Evolutionary conservation across 768 basidiomycete species (phyloP).

Genomic region (Termitomyces titanicus): DNA sequence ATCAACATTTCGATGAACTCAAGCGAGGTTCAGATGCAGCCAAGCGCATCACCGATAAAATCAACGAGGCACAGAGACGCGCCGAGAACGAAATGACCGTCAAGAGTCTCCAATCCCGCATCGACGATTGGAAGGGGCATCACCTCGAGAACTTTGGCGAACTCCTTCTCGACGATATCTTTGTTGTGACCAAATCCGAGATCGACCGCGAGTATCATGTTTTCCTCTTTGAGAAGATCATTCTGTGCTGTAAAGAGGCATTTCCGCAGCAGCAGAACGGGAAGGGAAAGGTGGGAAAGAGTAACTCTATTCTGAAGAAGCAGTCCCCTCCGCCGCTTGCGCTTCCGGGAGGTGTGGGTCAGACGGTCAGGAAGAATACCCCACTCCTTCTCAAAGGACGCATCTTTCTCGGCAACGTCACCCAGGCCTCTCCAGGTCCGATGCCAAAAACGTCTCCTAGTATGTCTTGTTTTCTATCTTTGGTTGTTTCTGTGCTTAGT

Average conservation of each 20-base stretch:
- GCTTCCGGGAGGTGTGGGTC: conserved; percentile 47
- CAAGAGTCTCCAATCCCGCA: conserved; percentile 76
- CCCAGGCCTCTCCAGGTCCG: conserved; percentile 64
- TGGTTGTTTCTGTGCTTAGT: not conserved
- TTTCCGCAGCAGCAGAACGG: conserved; percentile 50
- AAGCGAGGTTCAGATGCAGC: conserved; percentile 81
- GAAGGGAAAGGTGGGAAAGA: conserved; percentile 75
- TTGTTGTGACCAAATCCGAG: conserved; percentile 93
- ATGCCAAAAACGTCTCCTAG: conserved; percentile 49
- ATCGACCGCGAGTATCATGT: conserved; percentile 98
- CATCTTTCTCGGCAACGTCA: conserved; percentile 96
- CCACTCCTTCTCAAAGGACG: conserved; percentile 90
- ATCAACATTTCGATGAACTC: conserved; percentile 76
- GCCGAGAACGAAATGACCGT: conserved; percentile 92
- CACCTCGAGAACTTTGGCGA: conserved; percentile 92
- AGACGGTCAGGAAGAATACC: conserved; percentile 71
- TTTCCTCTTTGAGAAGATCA: conserved; percentile 98
- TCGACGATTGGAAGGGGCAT: conserved; percentile 99
- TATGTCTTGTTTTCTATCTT: conserved; percentile 32
- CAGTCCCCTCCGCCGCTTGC: conserved; percentile 48
- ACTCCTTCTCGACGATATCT: conserved; percentile 91
- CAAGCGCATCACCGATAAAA: conserved; percentile 90
- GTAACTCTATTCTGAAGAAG: conserved; percentile 87
- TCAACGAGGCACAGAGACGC: conserved; percentile 92
- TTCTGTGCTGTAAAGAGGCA: conserved; percentile 97